A percentile compares a stretch with the other conserved stretches of the same genome.
Evolutionary conservation across 2,329 filamentous ascomycete genomes (phyloP).

Genomic region (Curvularia hawaiiensis): DNA sequence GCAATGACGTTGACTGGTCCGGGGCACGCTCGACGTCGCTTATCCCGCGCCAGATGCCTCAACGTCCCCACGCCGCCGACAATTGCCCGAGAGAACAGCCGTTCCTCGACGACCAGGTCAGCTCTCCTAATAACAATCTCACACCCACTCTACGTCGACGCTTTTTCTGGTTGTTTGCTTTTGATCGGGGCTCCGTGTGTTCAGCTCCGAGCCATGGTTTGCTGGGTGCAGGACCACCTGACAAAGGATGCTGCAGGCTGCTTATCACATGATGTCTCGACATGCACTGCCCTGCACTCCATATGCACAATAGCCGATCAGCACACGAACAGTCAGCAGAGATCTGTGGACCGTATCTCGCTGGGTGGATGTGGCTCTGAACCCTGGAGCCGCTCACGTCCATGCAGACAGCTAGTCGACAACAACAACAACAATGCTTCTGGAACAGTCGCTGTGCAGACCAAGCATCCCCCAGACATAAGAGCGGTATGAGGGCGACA

Average conservation of each 20-base stretch:
- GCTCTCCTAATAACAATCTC: neutral
- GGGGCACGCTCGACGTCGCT: neutral
- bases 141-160: neutral
- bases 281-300: slow-evolving; percentile 9
- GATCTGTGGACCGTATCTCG: slow-evolving; percentile 3
- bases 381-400: neutral
- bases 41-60: slow-evolving; percentile 5
- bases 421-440: neutral
- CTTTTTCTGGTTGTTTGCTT: neutral
- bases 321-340: slow-evolving; percentile 11
- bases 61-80: slow-evolving; percentile 1
- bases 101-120: slow-evolving; percentile 1
- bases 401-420: neutral
- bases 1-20: slow-evolving; percentile 14
- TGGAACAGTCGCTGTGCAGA: neutral
- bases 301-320: slow-evolving; percentile 10
- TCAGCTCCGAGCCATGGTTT: slow-evolving; percentile 1
- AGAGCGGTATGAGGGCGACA: neutral
- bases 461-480: neutral
- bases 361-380: neutral
- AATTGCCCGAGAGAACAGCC: slow-evolving; percentile 8
- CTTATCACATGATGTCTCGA: slow-evolving; percentile 20
- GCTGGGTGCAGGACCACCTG: slow-evolving; percentile 11
- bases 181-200: neutral
- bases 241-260: slow-evolving; percentile 10